phyloP scores from a whole-genome alignment of 2,329 filamentous ascomycete genomes.

The Scorias spongiosa region DNA sequence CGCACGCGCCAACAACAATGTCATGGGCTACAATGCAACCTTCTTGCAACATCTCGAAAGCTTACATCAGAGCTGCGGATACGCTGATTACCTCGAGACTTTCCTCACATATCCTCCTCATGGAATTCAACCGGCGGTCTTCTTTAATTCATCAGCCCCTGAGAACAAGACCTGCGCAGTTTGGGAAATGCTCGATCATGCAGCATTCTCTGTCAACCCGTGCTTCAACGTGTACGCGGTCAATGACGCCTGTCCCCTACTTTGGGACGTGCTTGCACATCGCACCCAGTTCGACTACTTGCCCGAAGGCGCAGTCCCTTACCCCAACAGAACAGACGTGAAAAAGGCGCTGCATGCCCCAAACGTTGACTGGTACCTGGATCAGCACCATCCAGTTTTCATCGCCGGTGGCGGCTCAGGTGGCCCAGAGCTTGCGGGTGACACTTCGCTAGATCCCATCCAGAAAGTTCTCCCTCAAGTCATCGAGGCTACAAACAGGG shows the following conservation, averaged over 20 bases:
- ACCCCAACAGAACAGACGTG: constrained; percentile 38
- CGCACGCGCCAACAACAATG: constrained; percentile 42
- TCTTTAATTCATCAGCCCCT: neutral
- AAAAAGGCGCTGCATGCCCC: constrained; percentile 24
- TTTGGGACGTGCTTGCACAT: constrained; percentile 55
- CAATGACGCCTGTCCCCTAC: constrained; percentile 33
- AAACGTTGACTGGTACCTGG: constrained; percentile 39
- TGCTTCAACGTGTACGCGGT: constrained; percentile 22
- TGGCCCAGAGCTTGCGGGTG: neutral
- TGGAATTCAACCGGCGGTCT: neutral
- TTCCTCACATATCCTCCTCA: constrained; percentile 24
- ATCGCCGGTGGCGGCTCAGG: neutral
- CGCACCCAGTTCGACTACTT: constrained; percentile 48
- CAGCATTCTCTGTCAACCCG: constrained; percentile 20
- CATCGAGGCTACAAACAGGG: constrained; percentile 57
- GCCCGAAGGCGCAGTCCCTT: constrained; percentile 45
- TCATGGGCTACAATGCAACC: constrained; percentile 50
- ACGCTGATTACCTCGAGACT: constrained; percentile 41
- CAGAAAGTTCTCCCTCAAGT: constrained; percentile 49
- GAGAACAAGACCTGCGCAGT: constrained; percentile 7
- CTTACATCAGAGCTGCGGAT: constrained; percentile 42
- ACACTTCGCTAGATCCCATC: neutral
- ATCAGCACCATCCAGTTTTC: constrained; percentile 29
- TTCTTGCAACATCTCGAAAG: constrained; percentile 38
- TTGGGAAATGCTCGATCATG: constrained; percentile 22